Conservation (phyloP, 345 rosid species). For the Eucalyptus pauciflora region DNA sequence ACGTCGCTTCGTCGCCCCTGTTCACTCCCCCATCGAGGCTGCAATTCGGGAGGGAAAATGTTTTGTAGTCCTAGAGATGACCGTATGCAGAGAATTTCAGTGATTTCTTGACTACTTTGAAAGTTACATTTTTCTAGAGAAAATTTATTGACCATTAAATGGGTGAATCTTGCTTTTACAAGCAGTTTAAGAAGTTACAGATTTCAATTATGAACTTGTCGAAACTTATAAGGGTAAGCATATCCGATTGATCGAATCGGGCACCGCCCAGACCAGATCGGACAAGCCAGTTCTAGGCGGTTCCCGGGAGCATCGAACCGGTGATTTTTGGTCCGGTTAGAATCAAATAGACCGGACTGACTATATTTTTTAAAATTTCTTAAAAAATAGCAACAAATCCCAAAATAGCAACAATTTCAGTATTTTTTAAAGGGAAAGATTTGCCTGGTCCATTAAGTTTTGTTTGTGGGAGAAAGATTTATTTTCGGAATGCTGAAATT, state of each 20-base stretch:
- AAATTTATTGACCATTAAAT: background rate
- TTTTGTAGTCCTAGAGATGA: background rate
- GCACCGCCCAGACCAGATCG: fast-evolving
- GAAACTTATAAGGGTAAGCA: background rate
- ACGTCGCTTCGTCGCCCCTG: background rate
- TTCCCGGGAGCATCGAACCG: fast-evolving
- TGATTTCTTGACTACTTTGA: background rate
- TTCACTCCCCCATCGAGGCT: background rate
- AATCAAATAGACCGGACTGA: background rate
- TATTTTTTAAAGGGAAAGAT: too few species aligned
- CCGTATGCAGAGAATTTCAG: background rate
- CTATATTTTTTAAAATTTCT: too few species aligned
- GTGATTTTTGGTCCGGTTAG: too few species aligned
- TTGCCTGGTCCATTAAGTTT: background rate
- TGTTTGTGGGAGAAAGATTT: background rate
- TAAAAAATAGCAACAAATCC: background rate
- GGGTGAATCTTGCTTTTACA: background rate
- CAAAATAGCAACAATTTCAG: background rate
- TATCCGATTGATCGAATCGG: background rate
- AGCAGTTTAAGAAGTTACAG: background rate
- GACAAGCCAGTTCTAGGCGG: fast-evolving
- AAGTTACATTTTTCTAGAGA: background rate
- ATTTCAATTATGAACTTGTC: background rate
- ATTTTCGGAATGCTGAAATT: too few species aligned
- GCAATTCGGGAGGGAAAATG: background rate